Base-by-base conservation (phyloP, 2,329 filamentous ascomycete species). In the Fusarium aywerte region DNA sequence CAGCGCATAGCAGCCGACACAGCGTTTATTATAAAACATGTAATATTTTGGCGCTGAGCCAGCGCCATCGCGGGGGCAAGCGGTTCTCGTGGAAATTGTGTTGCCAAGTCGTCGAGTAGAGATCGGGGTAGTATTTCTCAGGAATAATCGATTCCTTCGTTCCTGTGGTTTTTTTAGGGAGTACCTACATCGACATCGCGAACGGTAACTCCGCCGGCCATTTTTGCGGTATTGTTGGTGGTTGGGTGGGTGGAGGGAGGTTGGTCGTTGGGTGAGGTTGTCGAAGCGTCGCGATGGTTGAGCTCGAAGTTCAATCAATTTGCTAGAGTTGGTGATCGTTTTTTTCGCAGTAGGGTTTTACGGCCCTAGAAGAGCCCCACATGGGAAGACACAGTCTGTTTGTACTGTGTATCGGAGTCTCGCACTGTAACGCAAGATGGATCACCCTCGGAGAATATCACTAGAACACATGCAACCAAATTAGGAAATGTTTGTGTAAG, bases 171-270 rank as follows among this genome's bases (percentile, higher is more conserved):
- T 68, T 53, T 69, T 76, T 71, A 76, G 69, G 76, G 71, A 75
- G 68, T 62, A 88, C 88, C 83, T 89, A 92, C 90, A 87, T 92
- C 90, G 81, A 94, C 91, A 85, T 94, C 92, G 84, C 91, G 91
- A 84, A 95, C 92, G 77, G 85, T 88, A 81, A 92, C 87, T 83
- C 91, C 92, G 83, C 90, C 87, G 80, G 85, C 83, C 92, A 94
- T 94, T 81, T 86, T 93, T 84, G 84, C 85, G 86, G 85, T 88
- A 74, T 76, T 80, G 74, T 71, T 70, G 73, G 59, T 64, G 64
- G 54, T 51, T 56, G 58, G 58, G 56, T 61, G 56, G 69, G 55
- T 60, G 53, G 56, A 58, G 63, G 68, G 66, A 62, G 62, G 67
- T 64, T 69, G 73, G 69, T 74, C 70, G 74, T 73, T 75, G 74